Percentiles rank a stretch among this genome's conserved stretches.
Evolutionary conservation across 148 eudicot species (phyloP).

Genomic region (Chenopodium suecicum): DNA sequence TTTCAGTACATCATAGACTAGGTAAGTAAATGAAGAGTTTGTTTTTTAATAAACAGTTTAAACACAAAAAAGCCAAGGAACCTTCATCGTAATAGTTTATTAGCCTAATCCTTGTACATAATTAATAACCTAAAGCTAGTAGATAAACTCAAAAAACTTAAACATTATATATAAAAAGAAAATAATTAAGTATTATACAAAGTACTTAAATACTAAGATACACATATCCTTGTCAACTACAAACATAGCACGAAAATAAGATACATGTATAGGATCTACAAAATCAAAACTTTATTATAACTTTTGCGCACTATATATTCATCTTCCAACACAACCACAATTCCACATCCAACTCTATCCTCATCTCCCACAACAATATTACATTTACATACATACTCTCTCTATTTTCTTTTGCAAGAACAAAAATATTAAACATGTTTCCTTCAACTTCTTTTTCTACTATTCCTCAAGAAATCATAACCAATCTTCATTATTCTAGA

Average conservation of each 20-base stretch:
- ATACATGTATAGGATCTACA: background rate
- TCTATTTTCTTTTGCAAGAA: background rate
- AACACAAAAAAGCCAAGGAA: no score
- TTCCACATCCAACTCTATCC: conserved; percentile 12
- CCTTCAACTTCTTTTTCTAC: conserved; percentile 14
- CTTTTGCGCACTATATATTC: conserved; percentile 11
- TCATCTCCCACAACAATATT: background rate
- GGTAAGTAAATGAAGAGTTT: no score
- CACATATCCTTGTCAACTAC: background rate
- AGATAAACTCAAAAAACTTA: no score
- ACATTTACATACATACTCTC: background rate
- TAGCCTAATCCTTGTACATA: no score
- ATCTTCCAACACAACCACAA: conserved; percentile 13
- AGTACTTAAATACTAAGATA: no score
- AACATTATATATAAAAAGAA: no score
- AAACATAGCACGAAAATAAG: background rate
- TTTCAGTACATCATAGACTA: no score
- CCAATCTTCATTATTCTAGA: conserved; percentile 26
- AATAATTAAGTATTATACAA: no score
- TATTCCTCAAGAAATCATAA: conserved; percentile 10
- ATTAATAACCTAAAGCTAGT: no score
- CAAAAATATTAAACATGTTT: conserved; percentile 7
- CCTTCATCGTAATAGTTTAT: no score
- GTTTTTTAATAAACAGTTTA: no score
- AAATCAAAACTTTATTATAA: background rate